These are phyloP conservation scores for Phytophthora cactorum DNA, from an alignment of 352 stramenopile genomes.

Conservation along the genomic window DNA sequence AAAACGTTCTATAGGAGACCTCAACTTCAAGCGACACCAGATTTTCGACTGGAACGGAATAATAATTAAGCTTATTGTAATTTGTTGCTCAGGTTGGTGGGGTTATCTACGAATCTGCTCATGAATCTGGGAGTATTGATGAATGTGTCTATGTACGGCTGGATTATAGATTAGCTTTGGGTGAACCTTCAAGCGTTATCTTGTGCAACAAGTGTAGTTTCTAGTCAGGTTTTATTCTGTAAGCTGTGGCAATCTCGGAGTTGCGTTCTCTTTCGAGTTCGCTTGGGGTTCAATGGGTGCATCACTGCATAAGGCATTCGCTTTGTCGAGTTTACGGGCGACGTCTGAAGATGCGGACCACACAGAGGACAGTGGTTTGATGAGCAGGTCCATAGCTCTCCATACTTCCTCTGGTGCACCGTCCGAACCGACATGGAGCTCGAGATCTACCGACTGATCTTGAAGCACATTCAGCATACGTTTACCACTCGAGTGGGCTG, in stretches of 20 bases:
- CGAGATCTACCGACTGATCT: conserved; percentile 34
- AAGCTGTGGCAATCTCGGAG: conserved; percentile 16
- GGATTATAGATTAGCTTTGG: too few species aligned
- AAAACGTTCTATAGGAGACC: conserved; percentile 13
- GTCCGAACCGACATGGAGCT: conserved; percentile 53
- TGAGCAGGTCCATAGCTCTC: conserved; percentile 27
- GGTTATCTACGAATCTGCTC: neutral
- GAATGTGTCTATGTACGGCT: neutral
- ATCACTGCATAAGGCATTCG: neutral
- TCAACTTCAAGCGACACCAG: conserved; percentile 27
- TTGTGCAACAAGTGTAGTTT: too few species aligned
- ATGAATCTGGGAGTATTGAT: neutral
- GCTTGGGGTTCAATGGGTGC: neutral
- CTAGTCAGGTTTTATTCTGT: conserved; percentile 18
- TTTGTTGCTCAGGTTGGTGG: too few species aligned
- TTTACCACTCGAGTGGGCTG: conserved; percentile 29
- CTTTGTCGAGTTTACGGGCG: neutral
- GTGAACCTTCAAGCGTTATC: too few species aligned
- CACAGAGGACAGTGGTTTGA: conserved; percentile 8
- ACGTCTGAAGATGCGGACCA: conserved; percentile 4
- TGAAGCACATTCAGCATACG: conserved; percentile 38
- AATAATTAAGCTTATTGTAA: too few species aligned
- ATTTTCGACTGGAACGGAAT: too few species aligned
- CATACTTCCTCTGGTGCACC: conserved; percentile 35
- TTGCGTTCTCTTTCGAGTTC: conserved; percentile 11